phyloP scores from a whole-genome alignment of 2,329 filamentous ascomycete genomes.

The Beauveria rudraprayagi region DNA sequence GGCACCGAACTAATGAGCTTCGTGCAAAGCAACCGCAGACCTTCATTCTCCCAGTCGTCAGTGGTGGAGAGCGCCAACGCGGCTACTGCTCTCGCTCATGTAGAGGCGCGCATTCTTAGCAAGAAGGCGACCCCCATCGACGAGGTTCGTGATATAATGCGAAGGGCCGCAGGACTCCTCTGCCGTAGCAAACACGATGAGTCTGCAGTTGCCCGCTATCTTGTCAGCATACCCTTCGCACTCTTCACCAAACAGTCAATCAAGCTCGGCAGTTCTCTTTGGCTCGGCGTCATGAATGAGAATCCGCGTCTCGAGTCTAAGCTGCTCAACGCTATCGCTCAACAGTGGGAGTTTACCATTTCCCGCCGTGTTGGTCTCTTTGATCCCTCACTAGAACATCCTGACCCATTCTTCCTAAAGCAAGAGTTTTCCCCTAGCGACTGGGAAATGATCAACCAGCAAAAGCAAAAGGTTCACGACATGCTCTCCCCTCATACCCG shows the following conservation, averaged over 20 bases:
- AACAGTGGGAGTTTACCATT: conserved; percentile 84
- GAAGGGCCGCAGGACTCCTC: conserved; percentile 76
- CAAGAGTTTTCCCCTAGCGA: conserved; percentile 92
- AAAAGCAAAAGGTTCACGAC: conserved; percentile 73
- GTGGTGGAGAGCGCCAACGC: conserved; percentile 50
- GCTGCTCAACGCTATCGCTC: conserved; percentile 76
- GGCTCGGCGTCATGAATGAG: conserved; percentile 95
- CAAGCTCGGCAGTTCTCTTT: conserved; percentile 88
- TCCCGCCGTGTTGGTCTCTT: conserved; percentile 75
- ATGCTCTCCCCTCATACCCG: conserved; percentile 79
- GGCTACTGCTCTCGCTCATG: conserved; percentile 58
- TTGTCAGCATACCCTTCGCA: conserved; percentile 87
- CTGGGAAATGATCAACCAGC: conserved; percentile 62
- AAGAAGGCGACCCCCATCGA: conserved; percentile 62
- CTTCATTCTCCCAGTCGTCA: conserved; percentile 43
- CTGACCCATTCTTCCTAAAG: conserved; percentile 83
- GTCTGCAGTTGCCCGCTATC: conserved; percentile 71
- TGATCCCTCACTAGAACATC: conserved; percentile 60
- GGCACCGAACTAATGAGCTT: conserved; percentile 57
- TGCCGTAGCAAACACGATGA: conserved; percentile 71
- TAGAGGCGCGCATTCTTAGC: conserved; percentile 62
- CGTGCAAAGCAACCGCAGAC: conserved; percentile 45
- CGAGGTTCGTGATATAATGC: conserved; percentile 73
- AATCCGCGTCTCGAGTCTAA: conserved; percentile 82
- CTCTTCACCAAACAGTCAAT: conserved; percentile 94